These are phyloP conservation scores for Penicillium desertorum DNA, from an alignment of 495 filamentous ascomycete species.

Conservation along the genomic window DNA sequence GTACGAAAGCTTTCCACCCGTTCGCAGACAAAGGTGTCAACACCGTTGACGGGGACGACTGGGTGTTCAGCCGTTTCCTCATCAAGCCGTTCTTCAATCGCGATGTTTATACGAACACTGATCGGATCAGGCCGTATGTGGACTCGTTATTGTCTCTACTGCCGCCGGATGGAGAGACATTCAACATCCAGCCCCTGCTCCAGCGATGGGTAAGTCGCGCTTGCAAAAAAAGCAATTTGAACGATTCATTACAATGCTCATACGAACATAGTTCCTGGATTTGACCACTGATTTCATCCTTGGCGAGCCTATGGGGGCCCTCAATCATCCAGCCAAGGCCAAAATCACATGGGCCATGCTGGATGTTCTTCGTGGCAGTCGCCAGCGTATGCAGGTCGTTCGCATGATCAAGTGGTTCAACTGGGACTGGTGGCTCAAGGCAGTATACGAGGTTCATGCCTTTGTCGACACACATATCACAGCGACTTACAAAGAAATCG, in stretches of 20 bases:
- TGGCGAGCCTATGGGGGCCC: constrained; percentile 10
- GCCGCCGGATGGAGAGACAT: constrained; percentile 7
- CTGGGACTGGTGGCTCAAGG: no score
- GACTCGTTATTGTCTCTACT: constrained; percentile 2
- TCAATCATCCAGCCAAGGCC: neutral
- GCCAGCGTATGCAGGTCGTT: no score
- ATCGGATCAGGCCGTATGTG: neutral
- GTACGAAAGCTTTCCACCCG: constrained; percentile 2
- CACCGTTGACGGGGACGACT: constrained; percentile 14
- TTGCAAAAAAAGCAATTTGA: no score
- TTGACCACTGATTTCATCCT: constrained; percentile 7
- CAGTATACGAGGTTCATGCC: no score
- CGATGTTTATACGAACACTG: neutral
- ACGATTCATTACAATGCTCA: no score
- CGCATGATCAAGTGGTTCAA: no score
- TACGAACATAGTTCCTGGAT: constrained; percentile 9
- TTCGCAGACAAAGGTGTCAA: constrained; percentile 19
- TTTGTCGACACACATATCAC: no score
- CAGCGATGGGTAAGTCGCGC: constrained; percentile 5
- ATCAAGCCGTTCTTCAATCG: constrained; percentile 16
- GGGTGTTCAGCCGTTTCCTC: constrained; percentile 13
- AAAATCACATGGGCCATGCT: neutral
- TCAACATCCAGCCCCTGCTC: constrained; percentile 12
- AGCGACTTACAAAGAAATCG: no score
- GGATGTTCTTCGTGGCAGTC: neutral